Conservation (phyloP, 208 protist species). For the Histomonas meleagridis region DNA sequence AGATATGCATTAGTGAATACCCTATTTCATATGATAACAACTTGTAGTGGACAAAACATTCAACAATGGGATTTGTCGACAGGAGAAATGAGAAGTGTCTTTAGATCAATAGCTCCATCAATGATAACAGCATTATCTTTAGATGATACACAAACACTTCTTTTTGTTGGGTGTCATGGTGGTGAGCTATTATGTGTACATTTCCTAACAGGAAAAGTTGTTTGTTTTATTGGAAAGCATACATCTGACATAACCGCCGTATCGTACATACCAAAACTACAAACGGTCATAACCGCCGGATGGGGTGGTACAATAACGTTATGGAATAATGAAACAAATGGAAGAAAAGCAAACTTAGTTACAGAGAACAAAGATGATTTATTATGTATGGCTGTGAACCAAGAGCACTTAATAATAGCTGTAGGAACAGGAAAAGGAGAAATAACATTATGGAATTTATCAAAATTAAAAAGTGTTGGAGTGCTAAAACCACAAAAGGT, state of each 20-base stretch:
- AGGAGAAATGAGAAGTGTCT: background rate
- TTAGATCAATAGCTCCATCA: background rate
- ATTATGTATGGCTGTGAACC: background rate
- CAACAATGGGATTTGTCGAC: background rate
- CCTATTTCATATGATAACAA: background rate
- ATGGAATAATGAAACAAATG: background rate
- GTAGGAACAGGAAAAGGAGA: conserved; percentile 14
- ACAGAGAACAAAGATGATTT: conserved; percentile 24
- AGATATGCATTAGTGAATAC: background rate
- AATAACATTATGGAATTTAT: background rate
- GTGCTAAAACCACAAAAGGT: background rate
- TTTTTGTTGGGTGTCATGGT: background rate
- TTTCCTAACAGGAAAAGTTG: background rate
- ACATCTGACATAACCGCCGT: background rate
- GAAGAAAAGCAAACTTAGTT: background rate
- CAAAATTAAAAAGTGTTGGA: background rate
- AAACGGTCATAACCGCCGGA: background rate
- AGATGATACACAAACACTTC: background rate
- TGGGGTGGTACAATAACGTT: background rate
- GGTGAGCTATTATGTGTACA: background rate
- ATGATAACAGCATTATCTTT: background rate
- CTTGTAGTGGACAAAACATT: background rate
- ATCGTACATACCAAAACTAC: background rate
- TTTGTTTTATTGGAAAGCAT: background rate
- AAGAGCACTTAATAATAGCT: background rate